Base-by-base conservation (phyloP, 805 yeast species). In the Wickerhamiella parazyma region DNA sequence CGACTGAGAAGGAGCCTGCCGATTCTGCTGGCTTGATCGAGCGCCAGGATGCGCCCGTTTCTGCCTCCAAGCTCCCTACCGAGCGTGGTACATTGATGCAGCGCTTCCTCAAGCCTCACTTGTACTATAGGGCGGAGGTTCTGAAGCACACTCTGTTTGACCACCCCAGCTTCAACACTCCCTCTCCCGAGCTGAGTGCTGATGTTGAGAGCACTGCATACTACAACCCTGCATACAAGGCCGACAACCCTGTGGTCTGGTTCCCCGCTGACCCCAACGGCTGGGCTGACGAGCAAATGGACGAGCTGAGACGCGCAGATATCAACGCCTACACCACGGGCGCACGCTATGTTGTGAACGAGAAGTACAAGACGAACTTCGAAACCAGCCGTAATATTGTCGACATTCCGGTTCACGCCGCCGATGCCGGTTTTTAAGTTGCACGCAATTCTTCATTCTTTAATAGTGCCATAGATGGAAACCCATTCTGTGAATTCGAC, bases 201-300 rank as follows among this genome's bases (percentile, higher is more conserved):
- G 68, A 61, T 12, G 65, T 57, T 17, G 76, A 74, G 46, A 67
- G 71, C 40, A 75, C 72, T 49, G 91, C 94, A 0, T 89, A 79
- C 61, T 75, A 76, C 55, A 72, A 71, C 55, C 96, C 96, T 2
- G 82, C 79, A 6, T 76, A 79, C 14, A 65, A 74, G 21, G 79
- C 79, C 0, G 59, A 67, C 36, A 72, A 82, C 52, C 94, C 94
- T 1, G 67, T 69, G n/a, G 64, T 89, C 17, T 89, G 98, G 98
- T 75, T 89, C 55, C 93, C 96, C n/a, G 66, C 67, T 46, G 98
- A 89, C 59, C 79, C 83, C 8, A 74, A 76, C 72, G 97, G 97
- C 1, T 71, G 84, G 52, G 80, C 94, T 1, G 62, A 67, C 1
- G 57, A 55, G 11, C 76, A 78, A 53, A 76, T 81, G 18, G 71